A percentile compares a stretch with the other conserved stretches of the same genome.
phyloP scores from a whole-genome alignment of 1,284 basidiomycete species.

The Lentinula novae-zelandiae region DNA sequence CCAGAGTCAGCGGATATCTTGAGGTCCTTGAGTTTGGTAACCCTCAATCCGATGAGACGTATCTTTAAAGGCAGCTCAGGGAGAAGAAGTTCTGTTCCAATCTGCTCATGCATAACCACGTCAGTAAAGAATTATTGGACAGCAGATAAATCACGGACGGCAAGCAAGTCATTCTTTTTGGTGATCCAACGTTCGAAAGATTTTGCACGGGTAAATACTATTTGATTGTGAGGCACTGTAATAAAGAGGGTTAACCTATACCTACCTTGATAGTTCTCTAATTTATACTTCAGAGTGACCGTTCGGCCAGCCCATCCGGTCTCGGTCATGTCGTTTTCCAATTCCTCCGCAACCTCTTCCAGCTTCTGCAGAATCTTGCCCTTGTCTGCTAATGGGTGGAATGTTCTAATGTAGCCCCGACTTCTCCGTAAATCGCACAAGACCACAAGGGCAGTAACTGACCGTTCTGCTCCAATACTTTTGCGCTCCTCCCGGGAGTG shows the following conservation, averaged over 20 bases:
- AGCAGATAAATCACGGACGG: slow-evolving; percentile 40
- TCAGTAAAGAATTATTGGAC: neutral
- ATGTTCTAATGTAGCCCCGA: slow-evolving; percentile 54
- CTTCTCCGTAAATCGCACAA: neutral
- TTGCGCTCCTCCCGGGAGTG: slow-evolving; percentile 77
- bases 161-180: slow-evolving; percentile 75
- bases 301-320: slow-evolving; percentile 75
- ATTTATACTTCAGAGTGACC: slow-evolving; percentile 77
- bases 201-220: slow-evolving; percentile 80
- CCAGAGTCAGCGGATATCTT: slow-evolving; percentile 43
- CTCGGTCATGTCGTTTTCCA: slow-evolving; percentile 73
- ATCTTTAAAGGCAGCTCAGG: slow-evolving; percentile 76
- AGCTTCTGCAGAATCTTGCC: slow-evolving; percentile 72
- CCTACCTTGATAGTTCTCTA: slow-evolving; percentile 74
- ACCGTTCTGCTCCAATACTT: slow-evolving; percentile 89
- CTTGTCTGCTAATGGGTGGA: slow-evolving; percentile 61
- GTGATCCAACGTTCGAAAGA: slow-evolving; percentile 74
- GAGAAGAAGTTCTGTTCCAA: slow-evolving; percentile 78
- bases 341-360: slow-evolving; percentile 73
- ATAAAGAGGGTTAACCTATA: neutral
- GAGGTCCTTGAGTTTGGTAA: slow-evolving; percentile 84
- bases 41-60: slow-evolving; percentile 77
- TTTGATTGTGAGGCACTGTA: neutral
- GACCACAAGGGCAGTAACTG: neutral
- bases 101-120: slow-evolving; percentile 35